These are phyloP conservation scores for Blumeria graminis DNA, from an alignment of 2,329 filamentous ascomycete genomes.

Conservation along the genomic window DNA sequence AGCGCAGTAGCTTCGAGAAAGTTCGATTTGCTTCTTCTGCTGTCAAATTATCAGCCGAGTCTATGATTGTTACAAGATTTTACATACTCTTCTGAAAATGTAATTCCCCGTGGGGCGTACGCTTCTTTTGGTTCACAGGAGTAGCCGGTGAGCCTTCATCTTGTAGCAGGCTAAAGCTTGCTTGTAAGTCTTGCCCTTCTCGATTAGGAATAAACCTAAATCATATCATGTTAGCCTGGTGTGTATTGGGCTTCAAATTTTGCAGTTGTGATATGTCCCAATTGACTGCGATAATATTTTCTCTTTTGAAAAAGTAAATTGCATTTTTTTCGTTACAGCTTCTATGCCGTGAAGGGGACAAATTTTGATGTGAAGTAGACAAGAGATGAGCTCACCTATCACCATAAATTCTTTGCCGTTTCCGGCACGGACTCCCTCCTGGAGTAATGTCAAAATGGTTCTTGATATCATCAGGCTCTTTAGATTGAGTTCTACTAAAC, in stretches of 20 bases:
- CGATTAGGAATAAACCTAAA: slow-evolving; percentile 70
- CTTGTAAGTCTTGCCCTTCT: slow-evolving; percentile 76
- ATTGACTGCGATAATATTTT: background rate
- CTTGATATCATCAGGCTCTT: slow-evolving; percentile 35
- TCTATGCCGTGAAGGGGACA: slow-evolving; percentile 21
- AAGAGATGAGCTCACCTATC: slow-evolving; percentile 19
- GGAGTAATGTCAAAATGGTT: slow-evolving; percentile 35
- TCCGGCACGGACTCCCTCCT: slow-evolving; percentile 40
- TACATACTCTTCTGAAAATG: slow-evolving; percentile 76
- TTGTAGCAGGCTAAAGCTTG: slow-evolving; percentile 75
- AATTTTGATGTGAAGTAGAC: background rate
- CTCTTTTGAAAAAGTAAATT: background rate
- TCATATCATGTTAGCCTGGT: background rate
- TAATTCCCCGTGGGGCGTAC: slow-evolving; percentile 67
- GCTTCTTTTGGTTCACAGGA: slow-evolving; percentile 63
- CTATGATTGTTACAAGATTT: background rate
- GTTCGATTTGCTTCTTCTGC: slow-evolving; percentile 89
- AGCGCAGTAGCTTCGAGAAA: slow-evolving; percentile 66
- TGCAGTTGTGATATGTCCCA: background rate
- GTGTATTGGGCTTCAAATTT: background rate
- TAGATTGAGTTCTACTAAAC: slow-evolving; percentile 31
- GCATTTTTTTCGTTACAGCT: background rate
- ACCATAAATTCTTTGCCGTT: slow-evolving; percentile 42
- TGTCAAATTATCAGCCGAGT: slow-evolving; percentile 12
- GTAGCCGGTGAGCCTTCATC: slow-evolving; percentile 86